A percentile compares a stretch with the other conserved stretches of the same genome.
Conservation (phyloP, 129 eudicot species). For the Tagetes erecta region DNA sequence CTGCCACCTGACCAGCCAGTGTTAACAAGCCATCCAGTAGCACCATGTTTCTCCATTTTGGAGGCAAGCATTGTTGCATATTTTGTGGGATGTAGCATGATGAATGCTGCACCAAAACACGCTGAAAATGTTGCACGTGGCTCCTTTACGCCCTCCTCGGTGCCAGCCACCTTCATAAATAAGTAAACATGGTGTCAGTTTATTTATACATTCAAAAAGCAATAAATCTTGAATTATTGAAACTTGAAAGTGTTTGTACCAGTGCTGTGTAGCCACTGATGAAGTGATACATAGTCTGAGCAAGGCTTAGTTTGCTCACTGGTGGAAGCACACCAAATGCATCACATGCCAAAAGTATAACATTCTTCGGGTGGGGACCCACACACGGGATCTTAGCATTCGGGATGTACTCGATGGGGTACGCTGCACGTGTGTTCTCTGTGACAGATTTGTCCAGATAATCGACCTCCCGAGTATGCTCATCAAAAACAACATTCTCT, state of each 20-base stretch:
- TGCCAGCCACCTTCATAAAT: conserved; percentile 76
- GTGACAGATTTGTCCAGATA: conserved; percentile 84
- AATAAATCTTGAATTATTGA: not conserved
- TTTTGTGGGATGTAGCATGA: conserved; percentile 95
- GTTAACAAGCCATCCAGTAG: conserved; percentile 97
- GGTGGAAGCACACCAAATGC: conserved; percentile 99
- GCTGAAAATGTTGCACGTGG: conserved; percentile 97
- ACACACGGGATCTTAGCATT: conserved; percentile 91
- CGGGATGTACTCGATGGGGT: conserved; percentile 92
- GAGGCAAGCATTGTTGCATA: conserved; percentile 92
- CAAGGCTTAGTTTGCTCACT: conserved; percentile 88
- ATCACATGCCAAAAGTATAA: conserved; percentile 86
- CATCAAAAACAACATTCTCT: conserved; percentile 92
- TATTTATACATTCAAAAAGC: not conserved
- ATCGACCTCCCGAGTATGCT: conserved; percentile 83
- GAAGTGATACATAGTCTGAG: conserved; percentile 98
- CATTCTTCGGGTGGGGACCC: conserved; percentile 94
- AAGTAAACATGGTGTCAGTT: not conserved
- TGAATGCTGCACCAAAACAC: conserved; percentile 95
- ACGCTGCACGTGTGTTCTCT: conserved; percentile 97
- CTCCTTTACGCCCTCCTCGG: conserved; percentile 94
- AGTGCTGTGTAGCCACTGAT: conserved; percentile 98
- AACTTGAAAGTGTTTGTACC: conserved; percentile 36
- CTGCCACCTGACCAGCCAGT: conserved; percentile 99
- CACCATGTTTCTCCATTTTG: conserved; percentile 94